A percentile compares a stretch with the other conserved stretches of the same genome.
phyloP scores from a whole-genome alignment of 2,329 filamentous ascomycete species.

The Aspergillus fructus region DNA sequence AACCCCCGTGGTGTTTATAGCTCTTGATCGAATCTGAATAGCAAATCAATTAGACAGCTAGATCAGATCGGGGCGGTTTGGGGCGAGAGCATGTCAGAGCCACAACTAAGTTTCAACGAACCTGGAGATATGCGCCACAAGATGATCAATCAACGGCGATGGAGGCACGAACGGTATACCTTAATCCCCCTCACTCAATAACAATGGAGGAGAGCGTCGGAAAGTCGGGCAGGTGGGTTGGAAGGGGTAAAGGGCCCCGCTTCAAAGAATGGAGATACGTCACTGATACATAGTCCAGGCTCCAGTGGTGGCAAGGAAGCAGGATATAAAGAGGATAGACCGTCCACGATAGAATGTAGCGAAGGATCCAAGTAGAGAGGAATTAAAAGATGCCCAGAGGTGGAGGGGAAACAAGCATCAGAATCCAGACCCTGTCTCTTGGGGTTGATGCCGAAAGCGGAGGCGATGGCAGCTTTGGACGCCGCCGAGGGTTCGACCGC shows the following conservation, averaged over 20 bases:
- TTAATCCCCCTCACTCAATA: conserved; percentile 6
- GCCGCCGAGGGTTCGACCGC: background rate
- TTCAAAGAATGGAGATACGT: conserved; percentile 28
- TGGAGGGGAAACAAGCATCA: background rate
- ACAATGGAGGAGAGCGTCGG: background rate
- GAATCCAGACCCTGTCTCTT: background rate
- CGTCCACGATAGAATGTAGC: background rate
- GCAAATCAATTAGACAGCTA: conserved; percentile 19
- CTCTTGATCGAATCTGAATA: conserved; percentile 10
- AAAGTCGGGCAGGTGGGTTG: conserved; percentile 15
- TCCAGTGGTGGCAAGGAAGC: conserved; percentile 3
- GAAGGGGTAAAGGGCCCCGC: conserved; percentile 23
- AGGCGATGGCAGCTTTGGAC: background rate
- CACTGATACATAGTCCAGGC: conserved; percentile 25
- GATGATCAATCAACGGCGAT: background rate
- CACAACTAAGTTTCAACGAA: conserved; percentile 7
- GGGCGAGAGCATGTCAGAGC: background rate
- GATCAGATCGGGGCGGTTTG: background rate
- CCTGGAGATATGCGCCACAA: conserved; percentile 16
- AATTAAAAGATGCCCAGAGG: background rate
- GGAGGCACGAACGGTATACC: conserved; percentile 16
- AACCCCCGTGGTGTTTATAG: background rate
- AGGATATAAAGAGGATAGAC: background rate
- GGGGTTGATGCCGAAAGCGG: conserved; percentile 6
- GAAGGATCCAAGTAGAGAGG: background rate